Percentiles rank a stretch among this genome's conserved stretches.
Conservation (phyloP, 208 protist genomes). For the Lotmaria passim region DNA sequence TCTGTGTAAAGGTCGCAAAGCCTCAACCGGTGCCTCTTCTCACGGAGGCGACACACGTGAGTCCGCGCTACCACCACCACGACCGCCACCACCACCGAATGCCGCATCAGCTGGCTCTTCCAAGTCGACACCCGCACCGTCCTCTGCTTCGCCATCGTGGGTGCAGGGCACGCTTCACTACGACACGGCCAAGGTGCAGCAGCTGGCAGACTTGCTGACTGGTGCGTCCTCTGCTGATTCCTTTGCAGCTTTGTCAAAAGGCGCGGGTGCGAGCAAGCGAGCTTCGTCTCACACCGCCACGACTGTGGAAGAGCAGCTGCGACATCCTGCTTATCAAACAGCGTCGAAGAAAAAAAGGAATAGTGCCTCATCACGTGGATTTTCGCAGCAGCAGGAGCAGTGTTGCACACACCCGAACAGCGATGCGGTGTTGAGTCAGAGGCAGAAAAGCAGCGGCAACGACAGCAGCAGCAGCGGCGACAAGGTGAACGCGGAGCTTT, state of each 20-base stretch:
- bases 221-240: neutral
- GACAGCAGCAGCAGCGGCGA: neutral
- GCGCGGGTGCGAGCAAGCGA: neutral
- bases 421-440: neutral
- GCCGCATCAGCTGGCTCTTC: neutral
- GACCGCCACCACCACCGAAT: neutral
- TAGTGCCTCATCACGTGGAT: neutral
- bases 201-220: conserved; percentile 22
- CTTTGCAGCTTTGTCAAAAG: neutral
- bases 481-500: neutral
- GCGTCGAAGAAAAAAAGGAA: neutral
- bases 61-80: too few species aligned
- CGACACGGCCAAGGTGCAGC: conserved; percentile 19
- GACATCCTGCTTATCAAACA: neutral
- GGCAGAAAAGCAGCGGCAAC: neutral
- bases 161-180: conserved; percentile 25
- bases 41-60: too few species aligned
- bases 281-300: neutral
- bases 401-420: neutral
- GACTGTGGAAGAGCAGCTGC: conserved; percentile 13
- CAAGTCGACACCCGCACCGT: neutral
- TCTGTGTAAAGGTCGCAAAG: neutral
- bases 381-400: neutral
- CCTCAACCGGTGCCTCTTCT: neutral
- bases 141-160: conserved; percentile 12